Conservation (phyloP, 2,329 filamentous ascomycete genomes). For the Thermothelomyces thermophilus region DNA sequence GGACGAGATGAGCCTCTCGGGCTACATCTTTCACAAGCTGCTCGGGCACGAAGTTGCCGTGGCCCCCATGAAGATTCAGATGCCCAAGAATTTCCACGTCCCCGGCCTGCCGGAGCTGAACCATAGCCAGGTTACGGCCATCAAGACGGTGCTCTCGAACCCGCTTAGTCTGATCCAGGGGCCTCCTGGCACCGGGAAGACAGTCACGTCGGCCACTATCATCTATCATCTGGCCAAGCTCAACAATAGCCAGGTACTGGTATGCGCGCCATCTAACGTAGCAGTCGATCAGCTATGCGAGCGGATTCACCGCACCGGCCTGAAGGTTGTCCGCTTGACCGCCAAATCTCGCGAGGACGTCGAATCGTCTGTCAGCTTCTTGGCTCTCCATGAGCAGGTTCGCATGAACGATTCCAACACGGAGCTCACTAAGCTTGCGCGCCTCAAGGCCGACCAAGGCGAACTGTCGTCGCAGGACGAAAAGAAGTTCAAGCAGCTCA, state of each 20-base stretch:
- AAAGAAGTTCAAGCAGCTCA: constrained; percentile 97
- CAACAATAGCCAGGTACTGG: constrained; percentile 88
- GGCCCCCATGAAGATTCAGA: constrained; percentile 88
- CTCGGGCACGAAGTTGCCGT: constrained; percentile 92
- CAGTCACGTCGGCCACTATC: constrained; percentile 95
- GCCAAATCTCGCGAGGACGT: constrained; percentile 98
- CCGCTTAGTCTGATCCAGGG: constrained; percentile 95
- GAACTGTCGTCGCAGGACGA: constrained; percentile 93
- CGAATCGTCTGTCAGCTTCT: constrained; percentile 93
- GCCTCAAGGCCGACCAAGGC: constrained; percentile 84
- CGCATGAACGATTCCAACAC: constrained; percentile 95
- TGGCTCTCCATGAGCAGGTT: constrained; percentile 94
- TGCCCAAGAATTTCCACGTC: constrained; percentile 95
- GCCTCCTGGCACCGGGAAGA: constrained; percentile 95
- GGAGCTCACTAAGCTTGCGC: constrained; percentile 84
- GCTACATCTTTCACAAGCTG: constrained; percentile 96
- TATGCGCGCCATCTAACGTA: constrained; percentile 96
- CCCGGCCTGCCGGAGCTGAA: constrained; percentile 93
- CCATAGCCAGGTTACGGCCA: constrained; percentile 89
- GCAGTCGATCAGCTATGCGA: constrained; percentile 97
- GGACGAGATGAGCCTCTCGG: constrained; percentile 96
- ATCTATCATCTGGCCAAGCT: constrained; percentile 97
- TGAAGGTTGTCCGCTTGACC: constrained; percentile 97
- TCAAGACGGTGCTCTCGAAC: constrained; percentile 89
- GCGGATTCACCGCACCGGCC: constrained; percentile 85